Evolutionary conservation across 805 yeast species (phyloP), one percentile per base, ranked within the genome.

Genomic region (Teunomyces panamensis): DNA sequence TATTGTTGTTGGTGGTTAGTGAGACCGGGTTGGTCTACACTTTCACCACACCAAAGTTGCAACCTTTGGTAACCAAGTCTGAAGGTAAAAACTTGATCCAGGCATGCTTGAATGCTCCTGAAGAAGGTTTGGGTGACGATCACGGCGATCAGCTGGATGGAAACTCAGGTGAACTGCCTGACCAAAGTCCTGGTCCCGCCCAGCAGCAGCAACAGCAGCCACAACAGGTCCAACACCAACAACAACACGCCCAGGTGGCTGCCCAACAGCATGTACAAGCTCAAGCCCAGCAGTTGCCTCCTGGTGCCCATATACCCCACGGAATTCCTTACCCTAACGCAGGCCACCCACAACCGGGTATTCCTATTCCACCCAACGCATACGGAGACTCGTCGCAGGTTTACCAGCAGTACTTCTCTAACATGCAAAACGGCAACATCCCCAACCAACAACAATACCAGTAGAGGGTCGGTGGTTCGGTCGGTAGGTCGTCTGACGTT

Each of bases 21-120:
- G 99, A 94, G 69, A 94, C 99, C n/a, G 99, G 99, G 11, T 82
- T 94, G 53, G 99, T 94, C 47, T 94, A 94, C 71, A 94, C 99
- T 16, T 94, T 94, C 68, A 92, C 98, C 48, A 94, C 99, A n/a
- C 99, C 99, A 49, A 94, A 94, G 71, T 83, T 94, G 64, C 98
- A 94, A 72, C 99, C 99, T 7, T 80, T 94, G 58, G 99, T 94
- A 45, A 94, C 98, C 36, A 91, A 92, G 70, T 86, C 95, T 45
- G 99, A 94, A 73, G 99, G 99, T 57, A 91, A 94, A 69, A 91
- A 91, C 69, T 80, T 92, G 61, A 92, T 92, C 62, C 97, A 94
- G 74, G 96, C 97, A 10, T 94, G 99, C 67, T 76, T 92, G 62
- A 90, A 92, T 67, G 98, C 98, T 7, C 96, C 97, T n/a, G 96